Base-by-base conservation (phyloP, 768 basidiomycete genomes). In the Dentipellis sp. region DNA sequence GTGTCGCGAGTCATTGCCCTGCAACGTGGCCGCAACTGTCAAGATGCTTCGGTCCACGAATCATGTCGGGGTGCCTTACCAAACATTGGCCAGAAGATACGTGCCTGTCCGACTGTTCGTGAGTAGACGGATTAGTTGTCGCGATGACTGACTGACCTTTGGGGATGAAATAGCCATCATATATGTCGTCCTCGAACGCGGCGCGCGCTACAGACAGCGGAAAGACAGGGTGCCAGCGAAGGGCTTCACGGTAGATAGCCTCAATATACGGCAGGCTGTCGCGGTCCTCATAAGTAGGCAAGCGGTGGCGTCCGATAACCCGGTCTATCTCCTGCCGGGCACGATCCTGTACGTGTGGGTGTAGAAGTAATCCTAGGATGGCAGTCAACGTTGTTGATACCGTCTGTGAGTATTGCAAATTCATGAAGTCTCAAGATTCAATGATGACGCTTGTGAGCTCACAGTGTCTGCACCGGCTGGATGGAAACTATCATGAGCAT, bases 251-350 rank as follows among this genome's bases (percentile, higher is more conserved):
- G 29, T 29, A 29, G 29, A 29, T 29, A 3, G 59, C 59, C 14
- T 58, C 56, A 7, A 58, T 39, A 10, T 57, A 59, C 1, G 56
- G 59, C 21, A 59, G 42, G 9, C 49, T 23, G 8, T 48, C 36
- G 16, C 35, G 50, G 19, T 59, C 59, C 3, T 59, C 59, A 2
- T 58, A 45, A 1, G 5, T 46, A 14, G 59, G 59, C 2, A 59
- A 49, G 11, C 59, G 42, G 10, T 53, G 38, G 17, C 56, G 42
- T 34, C 48, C 42, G 3, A 54, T 10, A 14, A 59, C 50, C 12
- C 22, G 16, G 57, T 59, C 59, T 2, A 59, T 34, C 34, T 59
- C 56, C 10, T 51, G 56, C 10, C 57, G 58, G 12, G 58, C 58
- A 5, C 48, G 39, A 35, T 23, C 47, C 29, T 59, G 58, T 16